Evolutionary conservation across 225 moss, liverwort and hornwort species (phyloP).

Genomic region (Bryoerythrophyllum caledonicum): DNA sequence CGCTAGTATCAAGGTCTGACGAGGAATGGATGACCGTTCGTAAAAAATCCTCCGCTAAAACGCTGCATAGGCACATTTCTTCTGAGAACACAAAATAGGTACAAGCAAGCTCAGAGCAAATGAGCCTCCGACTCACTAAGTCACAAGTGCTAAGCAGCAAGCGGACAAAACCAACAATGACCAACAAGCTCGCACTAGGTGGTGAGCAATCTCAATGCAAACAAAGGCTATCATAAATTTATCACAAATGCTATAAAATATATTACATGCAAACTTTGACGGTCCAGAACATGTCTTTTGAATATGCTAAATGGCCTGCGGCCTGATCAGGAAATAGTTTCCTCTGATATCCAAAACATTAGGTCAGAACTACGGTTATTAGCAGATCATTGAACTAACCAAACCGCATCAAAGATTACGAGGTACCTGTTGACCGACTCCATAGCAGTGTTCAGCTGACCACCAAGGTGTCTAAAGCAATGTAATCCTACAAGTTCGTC

Average conservation of each 20-base stretch:
- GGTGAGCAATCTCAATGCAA: neutral
- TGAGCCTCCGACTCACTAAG: slow-evolving; percentile 26
- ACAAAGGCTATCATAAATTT: neutral
- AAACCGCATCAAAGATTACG: slow-evolving; percentile 2
- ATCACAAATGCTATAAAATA: slow-evolving; percentile 6
- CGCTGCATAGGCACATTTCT: slow-evolving; percentile 62
- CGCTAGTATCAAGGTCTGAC: slow-evolving; percentile 77
- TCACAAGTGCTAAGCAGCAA: neutral
- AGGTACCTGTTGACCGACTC: slow-evolving; percentile 93
- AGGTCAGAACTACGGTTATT: slow-evolving; percentile 10
- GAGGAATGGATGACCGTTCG: slow-evolving; percentile 82
- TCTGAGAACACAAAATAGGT: slow-evolving; percentile 40
- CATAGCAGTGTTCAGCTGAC: slow-evolving; percentile 79
- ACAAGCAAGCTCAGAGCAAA: slow-evolving; percentile 41
- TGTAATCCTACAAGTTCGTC: slow-evolving; percentile 96
- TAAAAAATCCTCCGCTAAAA: slow-evolving; percentile 96
- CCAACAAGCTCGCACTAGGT: slow-evolving; percentile 11
- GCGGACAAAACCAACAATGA: neutral
- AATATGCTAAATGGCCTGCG: neutral
- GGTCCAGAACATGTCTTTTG: slow-evolving; percentile 18
- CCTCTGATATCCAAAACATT: neutral
- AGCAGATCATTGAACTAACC: slow-evolving; percentile 6
- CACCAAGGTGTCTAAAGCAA: slow-evolving; percentile 90
- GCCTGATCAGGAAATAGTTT: neutral
- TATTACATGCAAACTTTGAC: neutral